Percentiles rank a stretch among this genome's conserved stretches.
Conservation (phyloP, 2,329 filamentous ascomycete genomes). For the Fusarium sarcochroum region DNA sequence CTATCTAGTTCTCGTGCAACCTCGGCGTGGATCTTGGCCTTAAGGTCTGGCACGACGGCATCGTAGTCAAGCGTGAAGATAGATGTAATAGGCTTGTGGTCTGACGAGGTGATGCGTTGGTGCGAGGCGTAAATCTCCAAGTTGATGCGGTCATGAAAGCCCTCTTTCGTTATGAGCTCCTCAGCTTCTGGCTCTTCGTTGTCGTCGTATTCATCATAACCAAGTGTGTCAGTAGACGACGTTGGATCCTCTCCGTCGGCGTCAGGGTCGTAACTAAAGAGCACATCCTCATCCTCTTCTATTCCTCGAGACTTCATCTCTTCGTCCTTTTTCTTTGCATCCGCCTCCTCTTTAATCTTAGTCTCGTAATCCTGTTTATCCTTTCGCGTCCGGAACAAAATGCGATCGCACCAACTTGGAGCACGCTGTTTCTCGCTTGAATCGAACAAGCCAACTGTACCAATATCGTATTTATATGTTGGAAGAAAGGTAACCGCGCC, state of each 20-base stretch:
- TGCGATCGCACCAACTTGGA: conserved; percentile 97
- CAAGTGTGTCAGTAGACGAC: conserved; percentile 57
- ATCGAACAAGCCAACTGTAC: conserved; percentile 93
- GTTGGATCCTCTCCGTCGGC: conserved; percentile 70
- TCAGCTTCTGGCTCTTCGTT: conserved; percentile 62
- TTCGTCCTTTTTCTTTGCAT: conserved; percentile 79
- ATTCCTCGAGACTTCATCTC: conserved; percentile 88
- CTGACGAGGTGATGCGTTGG: conserved; percentile 90
- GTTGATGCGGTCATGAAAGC: conserved; percentile 67
- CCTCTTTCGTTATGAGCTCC: conserved; percentile 69
- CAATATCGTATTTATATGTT: conserved; percentile 97
- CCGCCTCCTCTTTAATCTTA: conserved; percentile 73
- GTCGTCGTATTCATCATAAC: conserved; percentile 72
- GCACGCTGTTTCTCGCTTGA: conserved; percentile 93
- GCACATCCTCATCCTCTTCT: conserved; percentile 84
- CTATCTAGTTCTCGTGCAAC: conserved; percentile 90
- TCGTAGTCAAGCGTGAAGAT: conserved; percentile 89
- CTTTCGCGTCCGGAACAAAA: conserved; percentile 84
- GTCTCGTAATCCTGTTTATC: conserved; percentile 77
- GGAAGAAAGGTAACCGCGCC: conserved; percentile 90
- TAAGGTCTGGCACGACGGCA: conserved; percentile 86
- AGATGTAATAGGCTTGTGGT: conserved; percentile 92
- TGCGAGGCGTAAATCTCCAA: conserved; percentile 85
- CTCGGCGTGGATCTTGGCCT: conserved; percentile 86
- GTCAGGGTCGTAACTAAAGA: conserved; percentile 93